These are phyloP conservation scores for Periconia sp. DNA, from an alignment of 2,329 filamentous ascomycete genomes.

Conservation along the genomic window DNA sequence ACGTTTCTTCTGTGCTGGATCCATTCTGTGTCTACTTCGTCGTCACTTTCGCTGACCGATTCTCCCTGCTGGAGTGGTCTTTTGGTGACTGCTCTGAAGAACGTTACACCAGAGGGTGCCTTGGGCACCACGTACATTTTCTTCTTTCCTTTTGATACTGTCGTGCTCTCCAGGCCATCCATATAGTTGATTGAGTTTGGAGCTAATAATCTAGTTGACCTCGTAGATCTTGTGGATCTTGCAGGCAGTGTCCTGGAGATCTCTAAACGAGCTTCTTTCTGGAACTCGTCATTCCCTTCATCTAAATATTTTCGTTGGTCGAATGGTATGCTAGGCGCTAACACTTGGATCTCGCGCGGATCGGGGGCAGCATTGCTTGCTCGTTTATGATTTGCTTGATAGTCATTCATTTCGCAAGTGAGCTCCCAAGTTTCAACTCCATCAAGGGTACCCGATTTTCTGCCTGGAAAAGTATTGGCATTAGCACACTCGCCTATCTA, in stretches of 20 bases:
- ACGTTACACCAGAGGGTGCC: slow-evolving; percentile 34
- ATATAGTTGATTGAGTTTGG: background rate
- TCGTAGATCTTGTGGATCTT: background rate
- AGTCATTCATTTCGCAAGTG: slow-evolving; percentile 18
- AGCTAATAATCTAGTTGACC: background rate
- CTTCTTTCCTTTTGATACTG: background rate
- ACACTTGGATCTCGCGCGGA: slow-evolving; percentile 30
- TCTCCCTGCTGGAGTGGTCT: slow-evolving; percentile 42
- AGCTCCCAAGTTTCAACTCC: slow-evolving; percentile 21
- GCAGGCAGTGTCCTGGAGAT: background rate
- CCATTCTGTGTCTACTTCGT: slow-evolving; percentile 45
- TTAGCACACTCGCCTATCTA: too few species aligned
- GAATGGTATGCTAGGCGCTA: slow-evolving; percentile 39
- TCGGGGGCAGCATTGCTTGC: slow-evolving; percentile 28
- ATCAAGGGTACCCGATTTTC: background rate
- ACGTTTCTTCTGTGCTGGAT: slow-evolving; percentile 15
- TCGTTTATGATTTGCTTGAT: slow-evolving; percentile 17
- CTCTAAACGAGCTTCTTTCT: slow-evolving; percentile 11
- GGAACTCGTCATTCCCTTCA: slow-evolving; percentile 35
- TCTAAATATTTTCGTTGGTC: slow-evolving; percentile 36
- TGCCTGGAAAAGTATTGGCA: too few species aligned
- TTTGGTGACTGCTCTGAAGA: slow-evolving; percentile 46
- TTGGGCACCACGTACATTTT: slow-evolving; percentile 41
- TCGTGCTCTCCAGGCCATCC: background rate
- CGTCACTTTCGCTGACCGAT: slow-evolving; percentile 47